Evolutionary conservation across 208 protist genomes (phyloP).

Genomic region (Trypanosoma lewisi): DNA sequence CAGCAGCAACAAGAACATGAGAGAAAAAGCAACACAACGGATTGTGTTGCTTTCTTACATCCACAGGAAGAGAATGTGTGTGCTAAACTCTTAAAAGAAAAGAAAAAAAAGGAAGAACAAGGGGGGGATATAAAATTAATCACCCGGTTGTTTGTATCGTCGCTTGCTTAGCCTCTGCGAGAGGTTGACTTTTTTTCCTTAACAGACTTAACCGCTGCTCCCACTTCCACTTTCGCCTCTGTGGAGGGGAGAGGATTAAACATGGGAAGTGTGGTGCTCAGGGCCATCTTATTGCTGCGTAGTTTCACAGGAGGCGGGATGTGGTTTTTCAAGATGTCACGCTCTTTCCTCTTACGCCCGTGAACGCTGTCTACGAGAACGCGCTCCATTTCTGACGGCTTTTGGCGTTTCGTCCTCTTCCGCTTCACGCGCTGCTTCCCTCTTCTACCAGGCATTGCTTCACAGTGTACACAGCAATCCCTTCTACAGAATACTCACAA

Average conservation of each 20-base stretch:
- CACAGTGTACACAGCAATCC: neutral
- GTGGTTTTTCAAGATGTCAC: constrained; percentile 70
- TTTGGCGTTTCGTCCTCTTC: constrained; percentile 83
- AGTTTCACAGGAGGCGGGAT: constrained; percentile 66
- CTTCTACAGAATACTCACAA: neutral
- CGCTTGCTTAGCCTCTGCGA: constrained; percentile 6
- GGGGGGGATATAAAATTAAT: neutral
- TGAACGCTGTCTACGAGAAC: constrained; percentile 90
- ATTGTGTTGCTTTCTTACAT: neutral
- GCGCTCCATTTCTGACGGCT: constrained; percentile 82
- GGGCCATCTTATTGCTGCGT: constrained; percentile 56
- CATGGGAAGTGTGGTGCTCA: constrained; percentile 75
- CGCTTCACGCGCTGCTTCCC: constrained; percentile 89
- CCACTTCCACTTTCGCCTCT: neutral
- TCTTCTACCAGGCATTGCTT: constrained; percentile 77
- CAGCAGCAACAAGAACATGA: no score
- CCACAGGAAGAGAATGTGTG: neutral
- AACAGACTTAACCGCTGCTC: neutral
- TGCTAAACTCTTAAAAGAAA: no score
- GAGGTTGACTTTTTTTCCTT: constrained; percentile 5
- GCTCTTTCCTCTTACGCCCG: constrained; percentile 75
- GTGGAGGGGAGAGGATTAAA: constrained; percentile 39
- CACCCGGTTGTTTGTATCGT: no score
- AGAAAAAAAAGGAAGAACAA: neutral
- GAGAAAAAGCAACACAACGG: no score